These are phyloP conservation scores for Candida tropicalis DNA, from an alignment of 1,139 yeast genomes.

Conservation along the genomic window DNA sequence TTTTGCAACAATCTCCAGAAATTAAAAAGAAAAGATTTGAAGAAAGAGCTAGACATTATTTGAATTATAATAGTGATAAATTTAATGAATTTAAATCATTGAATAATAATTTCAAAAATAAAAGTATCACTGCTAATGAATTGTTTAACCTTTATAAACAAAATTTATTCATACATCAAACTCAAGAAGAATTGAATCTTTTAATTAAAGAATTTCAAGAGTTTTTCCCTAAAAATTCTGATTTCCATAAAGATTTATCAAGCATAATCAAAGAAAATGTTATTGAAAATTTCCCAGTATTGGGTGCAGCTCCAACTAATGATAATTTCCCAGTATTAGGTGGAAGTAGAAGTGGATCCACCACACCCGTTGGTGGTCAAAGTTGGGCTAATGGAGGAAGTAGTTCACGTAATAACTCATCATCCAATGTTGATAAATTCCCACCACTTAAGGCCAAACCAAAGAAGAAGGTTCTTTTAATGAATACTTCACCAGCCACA, in stretches of 20 bases:
- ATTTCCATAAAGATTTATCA: conserved; percentile 29
- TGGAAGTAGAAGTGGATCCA: conserved; percentile 1
- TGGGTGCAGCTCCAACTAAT: conserved; percentile 28
- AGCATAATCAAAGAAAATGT: conserved; percentile 27
- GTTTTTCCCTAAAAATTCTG: conserved; percentile 44
- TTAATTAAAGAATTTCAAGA: conserved; percentile 60
- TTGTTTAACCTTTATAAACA: conserved; percentile 50
- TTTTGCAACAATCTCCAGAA: conserved; percentile 39
- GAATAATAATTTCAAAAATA: conserved; percentile 52
- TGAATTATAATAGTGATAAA: conserved; percentile 53
- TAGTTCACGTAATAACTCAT: not conserved
- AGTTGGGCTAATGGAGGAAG: not conserved
- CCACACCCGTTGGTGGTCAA: not conserved
- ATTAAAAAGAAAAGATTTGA: conserved; percentile 68
- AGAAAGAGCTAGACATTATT: conserved; percentile 82
- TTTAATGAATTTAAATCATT: conserved; percentile 52
- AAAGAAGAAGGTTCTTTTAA: conserved; percentile 21
- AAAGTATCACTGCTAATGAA: conserved; percentile 50
- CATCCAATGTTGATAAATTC: not conserved
- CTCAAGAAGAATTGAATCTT: conserved; percentile 51
- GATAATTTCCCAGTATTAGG: conserved; percentile 59
- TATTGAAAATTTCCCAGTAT: conserved; percentile 31
- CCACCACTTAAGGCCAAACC: conserved; percentile 26
- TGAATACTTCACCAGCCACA: conserved; percentile 32
- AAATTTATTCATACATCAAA: conserved; percentile 47